Evolutionary conservation across 805 yeast genomes (phyloP).

Genomic region (Sungouiozyma ichnusensis): DNA sequence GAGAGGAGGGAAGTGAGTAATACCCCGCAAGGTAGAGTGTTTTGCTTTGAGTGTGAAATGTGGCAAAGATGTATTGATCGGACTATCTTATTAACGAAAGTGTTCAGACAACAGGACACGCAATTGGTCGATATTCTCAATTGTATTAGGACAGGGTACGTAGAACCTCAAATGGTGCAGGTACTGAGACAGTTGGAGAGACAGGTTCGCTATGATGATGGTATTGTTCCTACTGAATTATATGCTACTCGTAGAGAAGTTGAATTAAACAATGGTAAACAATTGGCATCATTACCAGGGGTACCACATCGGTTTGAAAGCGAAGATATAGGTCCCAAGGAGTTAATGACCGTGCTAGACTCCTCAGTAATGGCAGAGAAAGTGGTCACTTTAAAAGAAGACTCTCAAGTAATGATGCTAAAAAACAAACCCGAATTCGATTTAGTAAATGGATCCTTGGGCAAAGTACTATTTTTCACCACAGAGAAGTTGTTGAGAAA

Average conservation of each 20-base stretch:
- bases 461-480: slow-evolving; percentile 44
- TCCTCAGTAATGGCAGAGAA: slow-evolving; percentile 62
- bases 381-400: slow-evolving; percentile 53
- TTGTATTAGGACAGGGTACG: slow-evolving; percentile 62
- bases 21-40: slow-evolving; percentile 14
- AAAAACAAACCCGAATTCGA: slow-evolving; percentile 60
- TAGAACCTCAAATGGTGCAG: slow-evolving; percentile 38
- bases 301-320: slow-evolving; percentile 35
- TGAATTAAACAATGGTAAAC: slow-evolving; percentile 52
- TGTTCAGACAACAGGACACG: slow-evolving; percentile 75
- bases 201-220: slow-evolving; percentile 50
- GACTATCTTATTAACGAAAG: slow-evolving; percentile 63
- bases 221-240: slow-evolving; percentile 79
- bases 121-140: slow-evolving; percentile 72
- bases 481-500: slow-evolving; percentile 18
- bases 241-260: slow-evolving; percentile 85
- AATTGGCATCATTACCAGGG: slow-evolving; percentile 43
- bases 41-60: slow-evolving; percentile 50
- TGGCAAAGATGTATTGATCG: slow-evolving; percentile 59
- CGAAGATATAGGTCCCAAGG: slow-evolving; percentile 31
- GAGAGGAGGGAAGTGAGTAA: slow-evolving; percentile 27
- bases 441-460: slow-evolving; percentile 87
- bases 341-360: slow-evolving; percentile 34
- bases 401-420: slow-evolving; percentile 91
- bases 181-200: slow-evolving; percentile 50